A percentile compares a stretch with the other conserved stretches of the same genome.
phyloP scores from a whole-genome alignment of 139 green algal species.

The Micractinium sp. region DNA sequence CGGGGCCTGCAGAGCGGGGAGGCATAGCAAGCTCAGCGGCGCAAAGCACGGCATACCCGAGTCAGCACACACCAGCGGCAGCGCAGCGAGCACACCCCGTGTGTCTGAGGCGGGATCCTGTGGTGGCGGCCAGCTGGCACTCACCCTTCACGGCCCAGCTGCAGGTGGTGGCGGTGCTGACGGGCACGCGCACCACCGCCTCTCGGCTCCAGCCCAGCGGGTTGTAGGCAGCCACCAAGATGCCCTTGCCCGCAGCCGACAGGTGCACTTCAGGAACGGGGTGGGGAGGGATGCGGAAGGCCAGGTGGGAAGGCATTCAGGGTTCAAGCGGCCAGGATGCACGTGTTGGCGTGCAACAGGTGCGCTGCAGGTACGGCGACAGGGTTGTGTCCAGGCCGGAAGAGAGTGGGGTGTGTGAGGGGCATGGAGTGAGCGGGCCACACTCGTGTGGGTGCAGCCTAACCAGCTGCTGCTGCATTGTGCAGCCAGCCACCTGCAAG shows the following conservation, averaged over 20 bases:
- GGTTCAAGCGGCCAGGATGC: not conserved
- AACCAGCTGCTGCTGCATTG: not conserved
- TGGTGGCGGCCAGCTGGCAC: not conserved
- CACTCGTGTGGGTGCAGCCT: no score
- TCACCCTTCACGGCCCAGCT: conserved; percentile 47
- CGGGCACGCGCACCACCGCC: conserved; percentile 68
- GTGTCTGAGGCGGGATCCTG: no score
- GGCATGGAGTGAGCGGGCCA: no score
- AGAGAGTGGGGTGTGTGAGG: no score
- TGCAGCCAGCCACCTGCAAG: not conserved
- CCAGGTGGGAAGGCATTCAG: not conserved
- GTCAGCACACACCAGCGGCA: not conserved
- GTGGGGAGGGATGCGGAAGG: not conserved
- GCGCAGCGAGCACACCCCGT: not conserved
- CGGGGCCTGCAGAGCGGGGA: conserved; percentile 43
- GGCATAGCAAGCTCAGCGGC: no score
- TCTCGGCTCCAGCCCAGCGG: conserved; percentile 68
- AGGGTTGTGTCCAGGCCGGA: no score
- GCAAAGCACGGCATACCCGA: no score
- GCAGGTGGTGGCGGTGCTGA: conserved; percentile 33
- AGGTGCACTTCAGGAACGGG: conserved; percentile 45
- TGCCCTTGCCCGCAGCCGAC: conserved; percentile 19
- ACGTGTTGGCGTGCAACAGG: not conserved
- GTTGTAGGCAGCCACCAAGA: conserved; percentile 85
- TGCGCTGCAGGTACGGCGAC: not conserved